Base-by-base conservation (phyloP, 441 rosid species). In the Manihot esculenta region DNA sequence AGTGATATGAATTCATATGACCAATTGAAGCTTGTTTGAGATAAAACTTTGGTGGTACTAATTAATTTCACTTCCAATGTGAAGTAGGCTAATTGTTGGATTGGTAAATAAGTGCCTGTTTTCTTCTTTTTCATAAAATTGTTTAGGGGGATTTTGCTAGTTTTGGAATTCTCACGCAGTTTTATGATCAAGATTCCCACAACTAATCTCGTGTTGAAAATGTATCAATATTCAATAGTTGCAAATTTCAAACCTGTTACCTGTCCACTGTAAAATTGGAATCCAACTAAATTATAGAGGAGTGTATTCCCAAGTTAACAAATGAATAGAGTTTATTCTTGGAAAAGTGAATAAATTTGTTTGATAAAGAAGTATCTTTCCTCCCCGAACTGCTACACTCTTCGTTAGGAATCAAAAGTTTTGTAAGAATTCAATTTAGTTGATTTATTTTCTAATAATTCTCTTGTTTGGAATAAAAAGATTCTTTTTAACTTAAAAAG, bases 1-100 rank as follows among this genome's bases (percentile, higher is more conserved):
- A 9, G 27, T 27, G 5, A 51, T n/a, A 38, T 20, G 38, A 55
- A 60, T 42, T 38, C 64, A 56, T n/a, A n/a, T 78, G 47, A 69
- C 64, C 18, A 66, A 17, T 33, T 62, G 15, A 21, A n/a, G 10
- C 10, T 3, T 7, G 1, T 17, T n/a, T 38, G 42, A 30, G 1
- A 21, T 23, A 2, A 3, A 55, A 24, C 20, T 33, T 26, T 33
- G 18, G 35, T 20, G 33, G 7, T 49, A 5, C 3, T 15, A 8
- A 2, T 45, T 21, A 49, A 10, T 53, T 3, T 11, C 64, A 54
- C 12, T 68, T 69, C 21, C 17, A 58, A 18, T 60, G n/a, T 62
- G 58, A 23, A 42, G 69, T 54, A 20, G 47, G 48, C 1, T 9
- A 64, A 27, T 15, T 21, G 20, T n/a, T 18, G 54, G 63, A 55